phyloP scores from a whole-genome alignment of 371 early-diverging fungal species.

The Mucor mucedo region DNA sequence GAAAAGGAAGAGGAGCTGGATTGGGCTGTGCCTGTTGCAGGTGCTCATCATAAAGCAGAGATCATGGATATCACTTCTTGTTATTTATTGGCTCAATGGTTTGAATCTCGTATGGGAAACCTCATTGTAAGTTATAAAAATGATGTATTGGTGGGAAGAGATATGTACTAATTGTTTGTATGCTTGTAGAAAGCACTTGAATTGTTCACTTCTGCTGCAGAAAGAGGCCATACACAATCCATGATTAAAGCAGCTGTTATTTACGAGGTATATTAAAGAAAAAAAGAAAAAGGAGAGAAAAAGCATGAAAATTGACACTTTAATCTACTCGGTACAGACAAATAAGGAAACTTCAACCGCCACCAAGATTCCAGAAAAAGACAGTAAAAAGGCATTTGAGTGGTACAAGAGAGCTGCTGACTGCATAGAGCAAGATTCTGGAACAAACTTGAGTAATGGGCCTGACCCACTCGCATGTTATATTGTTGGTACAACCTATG shows the following conservation, averaged over 20 bases:
- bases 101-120: constrained; percentile 47
- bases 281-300: constrained; percentile 11
- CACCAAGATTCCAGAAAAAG: constrained; percentile 32
- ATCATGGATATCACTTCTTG: constrained; percentile 53
- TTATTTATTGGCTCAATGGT: constrained; percentile 53
- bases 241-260: constrained; percentile 54
- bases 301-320: background rate
- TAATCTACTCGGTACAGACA: background rate
- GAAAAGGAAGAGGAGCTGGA: constrained; percentile 47
- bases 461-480: constrained; percentile 54
- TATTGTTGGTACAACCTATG: constrained; percentile 51
- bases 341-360: constrained; percentile 11
- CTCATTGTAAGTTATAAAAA: constrained; percentile 38
- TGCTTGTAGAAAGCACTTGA: constrained; percentile 43
- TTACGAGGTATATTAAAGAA: constrained; percentile 28
- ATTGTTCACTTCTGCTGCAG: constrained; percentile 46
- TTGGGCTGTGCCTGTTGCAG: constrained; percentile 35
- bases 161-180: background rate
- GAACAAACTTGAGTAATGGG: constrained; percentile 37
- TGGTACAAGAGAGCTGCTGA: constrained; percentile 55
- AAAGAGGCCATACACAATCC: constrained; percentile 49
- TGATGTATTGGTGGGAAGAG: background rate
- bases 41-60: constrained; percentile 29
- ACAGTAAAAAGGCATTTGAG: constrained; percentile 48
- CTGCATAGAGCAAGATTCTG: constrained; percentile 29